Conservation (phyloP, 2,329 filamentous ascomycete species). For the Aspergillus carbonarius region DNA sequence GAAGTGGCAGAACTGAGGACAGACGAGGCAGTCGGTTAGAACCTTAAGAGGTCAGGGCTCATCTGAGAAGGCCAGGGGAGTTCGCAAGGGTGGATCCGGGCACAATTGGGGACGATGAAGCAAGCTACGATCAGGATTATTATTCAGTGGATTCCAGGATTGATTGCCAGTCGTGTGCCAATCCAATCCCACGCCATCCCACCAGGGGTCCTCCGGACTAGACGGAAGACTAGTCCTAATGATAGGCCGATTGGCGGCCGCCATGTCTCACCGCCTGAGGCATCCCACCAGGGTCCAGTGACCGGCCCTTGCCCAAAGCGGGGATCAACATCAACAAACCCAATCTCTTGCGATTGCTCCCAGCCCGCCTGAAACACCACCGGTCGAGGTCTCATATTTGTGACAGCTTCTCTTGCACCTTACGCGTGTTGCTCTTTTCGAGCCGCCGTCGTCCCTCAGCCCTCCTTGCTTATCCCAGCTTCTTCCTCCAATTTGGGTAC, state of each 20-base stretch:
- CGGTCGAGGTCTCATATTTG: background rate
- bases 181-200: background rate
- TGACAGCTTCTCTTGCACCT: background rate
- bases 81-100: background rate
- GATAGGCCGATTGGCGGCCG: background rate
- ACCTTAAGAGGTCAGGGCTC: background rate
- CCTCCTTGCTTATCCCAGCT: background rate
- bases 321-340: conserved; percentile 6
- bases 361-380: background rate
- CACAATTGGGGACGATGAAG: background rate
- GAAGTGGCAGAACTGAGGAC: background rate
- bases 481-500: conserved; percentile 4
- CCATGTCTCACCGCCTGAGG: background rate
- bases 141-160: too few relatives aligned
- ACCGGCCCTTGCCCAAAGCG: conserved; percentile 2
- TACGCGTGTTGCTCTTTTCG: background rate
- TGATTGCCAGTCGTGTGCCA: background rate
- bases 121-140: background rate
- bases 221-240: background rate
- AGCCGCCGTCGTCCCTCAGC: conserved; percentile 2
- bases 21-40: background rate
- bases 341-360: background rate
- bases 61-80: background rate
- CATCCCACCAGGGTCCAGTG: background rate
- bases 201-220: background rate